Evolutionary conservation across 2,329 filamentous ascomycete species (phyloP).

Genomic region (Fusarium bactridioides): DNA sequence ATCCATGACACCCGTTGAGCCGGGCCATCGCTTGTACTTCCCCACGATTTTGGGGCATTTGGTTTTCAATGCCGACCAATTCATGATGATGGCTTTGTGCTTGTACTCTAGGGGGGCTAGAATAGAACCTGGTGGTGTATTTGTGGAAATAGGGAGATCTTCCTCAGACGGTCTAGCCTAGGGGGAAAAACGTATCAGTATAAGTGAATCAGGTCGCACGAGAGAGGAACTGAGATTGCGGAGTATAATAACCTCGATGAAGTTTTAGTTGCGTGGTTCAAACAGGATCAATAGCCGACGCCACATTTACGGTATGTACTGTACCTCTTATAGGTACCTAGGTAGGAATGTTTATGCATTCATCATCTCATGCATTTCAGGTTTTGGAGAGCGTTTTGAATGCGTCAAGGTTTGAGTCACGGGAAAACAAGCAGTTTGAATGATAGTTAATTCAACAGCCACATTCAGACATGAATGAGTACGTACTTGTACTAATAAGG

Average conservation of each 20-base stretch:
- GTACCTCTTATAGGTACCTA: not conserved
- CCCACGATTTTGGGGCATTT: constrained; percentile 19
- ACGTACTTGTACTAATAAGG: not conserved
- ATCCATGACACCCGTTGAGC: constrained; percentile 20
- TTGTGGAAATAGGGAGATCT: constrained; percentile 21
- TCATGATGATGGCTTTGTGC: not conserved
- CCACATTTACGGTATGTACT: constrained; percentile 12
- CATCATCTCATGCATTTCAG: constrained; percentile 9
- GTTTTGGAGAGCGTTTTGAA: constrained; percentile 16
- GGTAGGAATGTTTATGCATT: not conserved
- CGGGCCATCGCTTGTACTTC: constrained; percentile 21
- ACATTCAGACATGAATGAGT: not conserved
- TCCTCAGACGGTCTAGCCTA: constrained; percentile 34
- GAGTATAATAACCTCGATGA: constrained; percentile 35
- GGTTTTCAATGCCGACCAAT: not conserved
- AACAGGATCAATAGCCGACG: constrained; percentile 38
- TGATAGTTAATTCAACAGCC: constrained; percentile 1
- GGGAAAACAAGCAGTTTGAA: not conserved
- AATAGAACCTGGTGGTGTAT: not conserved
- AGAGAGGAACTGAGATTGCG: constrained; percentile 36
- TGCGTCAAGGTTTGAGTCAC: not conserved
- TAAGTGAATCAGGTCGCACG: constrained; percentile 15
- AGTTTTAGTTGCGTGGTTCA: constrained; percentile 35
- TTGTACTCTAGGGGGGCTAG: not conserved
- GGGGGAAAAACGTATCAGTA: not conserved